Evolutionary conservation across 1,284 basidiomycete species (phyloP), one percentile per base, ranked within the genome.

Genomic region (Ganoderma resinaceum): DNA sequence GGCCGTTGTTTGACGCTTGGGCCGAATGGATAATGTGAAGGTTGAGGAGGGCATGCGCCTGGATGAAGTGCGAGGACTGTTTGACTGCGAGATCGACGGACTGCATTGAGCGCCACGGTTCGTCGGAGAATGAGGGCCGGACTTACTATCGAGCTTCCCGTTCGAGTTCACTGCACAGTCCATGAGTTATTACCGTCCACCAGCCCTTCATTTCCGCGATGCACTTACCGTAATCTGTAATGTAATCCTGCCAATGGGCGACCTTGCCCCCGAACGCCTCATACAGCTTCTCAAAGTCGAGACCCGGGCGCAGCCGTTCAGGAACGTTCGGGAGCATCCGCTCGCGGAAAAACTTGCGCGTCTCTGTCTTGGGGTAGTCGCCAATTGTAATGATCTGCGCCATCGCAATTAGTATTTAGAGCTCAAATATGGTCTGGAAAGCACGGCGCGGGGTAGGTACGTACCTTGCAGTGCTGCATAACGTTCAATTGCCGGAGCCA

Each of bases 221-320:
- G 20, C 37, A 71, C 79, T 73, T 67, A 82, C 91, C 81, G 77
- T 88, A 94, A 73, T 94, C 93, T 0, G 87, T 87, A 70, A 92
- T 80, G 77, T 89, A 94, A 74, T 94, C 93, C 58, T 89, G 85
- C 87, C 93, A 92, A 77, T 95, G 93, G 1, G 89, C 91, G 55
- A 95, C 78, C 77, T 94, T 94, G 23, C 94, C 94, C 16, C 93
- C 94, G 76, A 95, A 94, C 0, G 91, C 91, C 20, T 90, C 88
- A 73, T 89, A 94, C 55, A 95, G 80, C 52, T 82, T 79, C 64
- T 94, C 92, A 72, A 95, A 95, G 69, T 88, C 84, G 66, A 95
- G 80, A 0, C 82, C 79, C 7, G 78, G 66, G 5, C 82, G 83
- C 46, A 92, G 73, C 42, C 83, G 76, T 66, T 91, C 87, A 1